Conservation (phyloP, 495 filamentous ascomycete genomes). For the Ascodesmis nigricans region DNA sequence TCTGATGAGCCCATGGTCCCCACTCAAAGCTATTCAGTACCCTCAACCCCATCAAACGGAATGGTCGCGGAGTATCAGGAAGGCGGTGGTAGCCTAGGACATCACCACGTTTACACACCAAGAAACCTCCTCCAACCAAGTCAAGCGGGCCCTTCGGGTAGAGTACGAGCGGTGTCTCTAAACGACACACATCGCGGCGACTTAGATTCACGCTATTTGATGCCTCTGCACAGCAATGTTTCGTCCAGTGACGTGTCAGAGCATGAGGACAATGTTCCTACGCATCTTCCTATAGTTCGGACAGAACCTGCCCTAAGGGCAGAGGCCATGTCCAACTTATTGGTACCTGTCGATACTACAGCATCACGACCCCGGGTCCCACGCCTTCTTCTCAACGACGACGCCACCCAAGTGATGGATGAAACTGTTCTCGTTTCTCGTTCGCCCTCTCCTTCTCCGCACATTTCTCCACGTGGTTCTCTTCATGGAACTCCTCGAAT, state of each 20-base stretch:
- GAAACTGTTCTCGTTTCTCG: no score
- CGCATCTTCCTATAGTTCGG: no score
- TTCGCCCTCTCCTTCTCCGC: constrained; percentile 26
- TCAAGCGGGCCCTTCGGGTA: constrained; percentile 3
- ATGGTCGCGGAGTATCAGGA: constrained; percentile 1
- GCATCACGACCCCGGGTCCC: constrained; percentile 32
- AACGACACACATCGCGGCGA: constrained; percentile 30
- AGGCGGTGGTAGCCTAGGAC: no score
- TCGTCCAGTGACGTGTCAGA: no score
- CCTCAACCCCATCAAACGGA: constrained; percentile 1
- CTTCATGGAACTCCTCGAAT: constrained; percentile 24
- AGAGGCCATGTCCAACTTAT: no score
- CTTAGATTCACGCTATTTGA: constrained; percentile 1
- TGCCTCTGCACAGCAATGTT: no score
- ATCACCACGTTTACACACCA: not conserved
- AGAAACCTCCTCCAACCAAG: not conserved
- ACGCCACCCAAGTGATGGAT: no score
- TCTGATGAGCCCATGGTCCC: constrained; percentile 35
- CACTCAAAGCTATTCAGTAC: constrained; percentile 9
- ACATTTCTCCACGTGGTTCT: no score
- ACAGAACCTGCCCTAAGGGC: no score
- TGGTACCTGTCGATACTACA: no score
- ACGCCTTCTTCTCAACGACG: constrained; percentile 24
- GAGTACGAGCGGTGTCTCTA: constrained; percentile 40
- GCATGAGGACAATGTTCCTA: no score